These are phyloP conservation scores for Stephania yunnanensis DNA, from an alignment of 164 flowering plant species.

Conservation along the genomic window DNA sequence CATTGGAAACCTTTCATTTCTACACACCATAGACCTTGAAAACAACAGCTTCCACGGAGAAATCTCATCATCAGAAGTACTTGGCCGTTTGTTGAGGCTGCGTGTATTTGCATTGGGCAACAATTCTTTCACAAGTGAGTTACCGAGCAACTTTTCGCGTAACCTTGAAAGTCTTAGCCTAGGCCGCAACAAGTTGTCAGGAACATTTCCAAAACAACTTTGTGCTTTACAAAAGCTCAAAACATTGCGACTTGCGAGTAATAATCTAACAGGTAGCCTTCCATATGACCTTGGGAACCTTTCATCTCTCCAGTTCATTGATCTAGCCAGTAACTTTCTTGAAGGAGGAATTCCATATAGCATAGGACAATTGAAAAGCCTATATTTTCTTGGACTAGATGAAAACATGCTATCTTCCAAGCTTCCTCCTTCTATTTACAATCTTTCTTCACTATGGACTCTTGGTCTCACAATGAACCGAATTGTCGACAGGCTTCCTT, in stretches of 20 bases:
- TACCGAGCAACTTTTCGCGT: background rate
- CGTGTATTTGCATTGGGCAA: background rate
- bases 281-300: constrained; percentile 3
- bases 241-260: background rate
- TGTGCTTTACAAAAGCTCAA: too few species aligned
- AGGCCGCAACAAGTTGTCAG: too few species aligned
- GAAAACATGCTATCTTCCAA: background rate
- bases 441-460: background rate
- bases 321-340: background rate
- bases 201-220: too few species aligned
- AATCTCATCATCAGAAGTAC: constrained; percentile 26
- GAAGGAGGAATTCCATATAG: background rate
- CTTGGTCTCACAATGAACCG: background rate
- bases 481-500: constrained; percentile 3
- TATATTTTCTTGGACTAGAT: background rate
- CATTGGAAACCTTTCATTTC: constrained; percentile 25
- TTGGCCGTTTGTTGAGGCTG: constrained; percentile 13
- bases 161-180: too few species aligned
- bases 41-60: constrained; percentile 18
- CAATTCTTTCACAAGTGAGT: background rate
- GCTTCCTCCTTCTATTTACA: constrained; percentile 4
- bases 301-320: background rate
- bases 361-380: background rate
- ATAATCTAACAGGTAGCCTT: background rate
- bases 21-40: constrained; percentile 9